Evolutionary conservation across 805 yeast species (phyloP), one percentile per base, ranked within the genome.

Genomic region (Nakazawaea wickerhamii): DNA sequence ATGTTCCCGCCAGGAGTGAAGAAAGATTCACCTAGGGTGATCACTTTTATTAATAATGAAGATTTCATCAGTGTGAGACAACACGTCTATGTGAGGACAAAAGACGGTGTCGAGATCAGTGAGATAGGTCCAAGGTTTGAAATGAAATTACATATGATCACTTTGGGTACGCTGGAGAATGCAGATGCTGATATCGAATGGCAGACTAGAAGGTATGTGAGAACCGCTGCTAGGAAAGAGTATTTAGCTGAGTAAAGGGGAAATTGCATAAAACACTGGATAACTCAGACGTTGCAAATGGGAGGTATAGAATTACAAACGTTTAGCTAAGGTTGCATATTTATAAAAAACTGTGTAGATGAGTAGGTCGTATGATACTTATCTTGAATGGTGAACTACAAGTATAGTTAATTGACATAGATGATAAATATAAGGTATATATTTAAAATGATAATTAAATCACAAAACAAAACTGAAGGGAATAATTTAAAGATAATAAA

Each of bases 51-150:
- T 33, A 93, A 93, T 60, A 75, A 78, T 42, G 95, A 88, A 37
- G 99, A 93, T 64, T 93, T 79, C 57, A 91, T 93, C 47, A 79
- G 89, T 48, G 97, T 93, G 4, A 77, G 99, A 62, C 99, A 93
- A 57, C 99, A 93, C 59, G 84, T 93, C 1, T 93, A 85, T 59
- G 96, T 89, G 4, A 82, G 79, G 58, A 88, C 96, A 0, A 81
- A 83, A 52, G 96, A 89, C 48, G 75, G 75, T 14, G 96, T 89
- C 2, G 98, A 93, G 60, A 64, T 93, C 44, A 90, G 96, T 45
- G 99, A 93, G 60, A 84, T 93, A 28, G 99, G 99, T 0, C 99
- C 99, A n/a, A 71, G 99, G 49, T 93, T 93, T 55, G 99, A 93
- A 64, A 90, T 93, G 98, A 77, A 89, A 59, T 67, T 93, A 50